A percentile compares a stretch with the other conserved stretches of the same genome.
phyloP scores from a whole-genome alignment of 345 rosid species.

The Hibiscus trionum region DNA sequence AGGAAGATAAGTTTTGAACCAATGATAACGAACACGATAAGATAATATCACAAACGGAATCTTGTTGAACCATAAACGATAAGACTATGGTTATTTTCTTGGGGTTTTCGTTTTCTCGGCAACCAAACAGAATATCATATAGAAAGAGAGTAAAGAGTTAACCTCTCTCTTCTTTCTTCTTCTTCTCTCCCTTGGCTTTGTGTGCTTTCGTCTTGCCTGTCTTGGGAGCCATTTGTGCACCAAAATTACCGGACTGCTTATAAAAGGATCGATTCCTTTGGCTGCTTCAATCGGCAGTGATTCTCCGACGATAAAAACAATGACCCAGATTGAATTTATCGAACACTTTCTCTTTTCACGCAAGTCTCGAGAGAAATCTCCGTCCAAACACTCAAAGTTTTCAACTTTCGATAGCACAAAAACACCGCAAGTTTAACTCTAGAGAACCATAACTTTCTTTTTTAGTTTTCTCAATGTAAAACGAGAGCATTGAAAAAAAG shows the following conservation, averaged over 20 bases:
- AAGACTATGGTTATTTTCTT: background rate
- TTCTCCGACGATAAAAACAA: slow-evolving; percentile 11
- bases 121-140: slow-evolving; percentile 3
- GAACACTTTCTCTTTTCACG: slow-evolving; percentile 7
- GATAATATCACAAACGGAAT: background rate
- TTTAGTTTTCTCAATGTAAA: background rate
- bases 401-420: too few relatives aligned
- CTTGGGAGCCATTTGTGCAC: slow-evolving; percentile 77
- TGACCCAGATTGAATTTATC: slow-evolving; percentile 21
- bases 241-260: background rate
- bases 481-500: background rate
- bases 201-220: slow-evolving; percentile 71
- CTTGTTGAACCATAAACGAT: background rate
- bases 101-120: slow-evolving; percentile 12
- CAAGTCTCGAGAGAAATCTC: slow-evolving; percentile 10
- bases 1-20: background rate
- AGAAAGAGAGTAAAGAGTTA: background rate
- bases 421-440: too few relatives aligned
- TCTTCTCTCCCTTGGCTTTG: slow-evolving; percentile 70
- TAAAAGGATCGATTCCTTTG: background rate
- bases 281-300: background rate
- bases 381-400: slow-evolving; percentile 5
- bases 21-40: background rate
- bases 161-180: slow-evolving; percentile 90
- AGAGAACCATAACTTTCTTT: too few relatives aligned